These are phyloP conservation scores for Dioscorea dumetorum DNA, from an alignment of 106 monocot genomes.

Conservation along the genomic window DNA sequence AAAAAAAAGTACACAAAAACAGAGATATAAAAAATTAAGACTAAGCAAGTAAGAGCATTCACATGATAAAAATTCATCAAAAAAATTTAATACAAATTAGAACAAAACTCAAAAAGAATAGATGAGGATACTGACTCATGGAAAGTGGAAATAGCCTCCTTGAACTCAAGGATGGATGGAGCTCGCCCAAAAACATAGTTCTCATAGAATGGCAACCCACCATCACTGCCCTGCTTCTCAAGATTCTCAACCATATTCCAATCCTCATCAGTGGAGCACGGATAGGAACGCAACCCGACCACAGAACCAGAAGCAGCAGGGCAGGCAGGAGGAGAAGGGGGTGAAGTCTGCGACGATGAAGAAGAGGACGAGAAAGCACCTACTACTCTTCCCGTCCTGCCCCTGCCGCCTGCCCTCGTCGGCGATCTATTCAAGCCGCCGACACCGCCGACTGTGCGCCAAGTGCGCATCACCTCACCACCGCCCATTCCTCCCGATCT, in stretches of 20 bases:
- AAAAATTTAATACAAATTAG: background rate
- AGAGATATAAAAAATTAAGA: background rate
- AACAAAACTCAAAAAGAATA: background rate
- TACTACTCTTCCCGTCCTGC: background rate
- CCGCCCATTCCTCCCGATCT: constrained; percentile 33
- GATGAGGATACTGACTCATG: constrained; percentile 23
- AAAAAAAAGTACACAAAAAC: background rate
- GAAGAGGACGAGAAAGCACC: background rate
- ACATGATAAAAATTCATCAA: background rate
- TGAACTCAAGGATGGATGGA: constrained; percentile 41
- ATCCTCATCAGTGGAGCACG: constrained; percentile 23
- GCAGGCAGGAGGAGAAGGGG: background rate
- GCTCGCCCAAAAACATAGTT: constrained; percentile 22
- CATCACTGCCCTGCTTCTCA: constrained; percentile 3
- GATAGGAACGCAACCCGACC: constrained; percentile 4
- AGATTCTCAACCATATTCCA: constrained; percentile 26
- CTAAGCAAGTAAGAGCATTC: background rate
- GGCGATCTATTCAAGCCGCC: constrained; percentile 5
- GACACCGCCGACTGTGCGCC: constrained; percentile 10
- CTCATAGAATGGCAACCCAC: background rate
- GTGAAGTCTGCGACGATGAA: background rate
- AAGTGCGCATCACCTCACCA: constrained; percentile 27
- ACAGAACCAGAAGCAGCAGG: background rate
- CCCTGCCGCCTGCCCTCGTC: background rate
- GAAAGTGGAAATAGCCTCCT: constrained; percentile 41